A percentile compares a stretch with the other conserved stretches of the same genome.
Evolutionary conservation across 305 asterid genomes (phyloP).

Genomic region (Solanum aculeatissimum): DNA sequence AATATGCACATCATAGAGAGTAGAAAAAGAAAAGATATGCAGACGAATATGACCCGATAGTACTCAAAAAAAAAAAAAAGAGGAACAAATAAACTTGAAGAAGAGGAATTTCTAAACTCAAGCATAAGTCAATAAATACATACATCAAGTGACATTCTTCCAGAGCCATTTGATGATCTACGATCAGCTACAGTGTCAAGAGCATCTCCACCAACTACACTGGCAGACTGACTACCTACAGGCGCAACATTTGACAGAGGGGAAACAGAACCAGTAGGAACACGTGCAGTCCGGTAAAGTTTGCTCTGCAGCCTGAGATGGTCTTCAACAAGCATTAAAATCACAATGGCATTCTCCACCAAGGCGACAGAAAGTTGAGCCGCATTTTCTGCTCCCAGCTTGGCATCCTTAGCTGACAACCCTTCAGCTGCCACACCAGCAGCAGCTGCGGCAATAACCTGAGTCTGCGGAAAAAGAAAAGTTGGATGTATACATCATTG

Average conservation of each 20-base stretch:
- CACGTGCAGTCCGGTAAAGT: constrained; percentile 56
- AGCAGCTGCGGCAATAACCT: constrained; percentile 98
- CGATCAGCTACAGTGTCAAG: constrained; percentile 37
- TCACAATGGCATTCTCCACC: constrained; percentile 99
- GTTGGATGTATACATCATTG: constrained; percentile 24
- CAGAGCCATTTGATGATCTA: constrained; percentile 61
- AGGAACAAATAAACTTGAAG: neutral
- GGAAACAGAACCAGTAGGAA: constrained; percentile 51
- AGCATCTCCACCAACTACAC: constrained; percentile 37
- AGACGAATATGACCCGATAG: neutral
- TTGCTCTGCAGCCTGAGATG: constrained; percentile 94
- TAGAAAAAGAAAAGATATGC: neutral
- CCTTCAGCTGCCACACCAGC: constrained; percentile 99
- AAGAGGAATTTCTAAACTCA: constrained; percentile 5
- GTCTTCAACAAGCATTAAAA: constrained; percentile 97
- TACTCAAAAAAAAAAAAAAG: neutral
- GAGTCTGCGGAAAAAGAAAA: constrained; percentile 69
- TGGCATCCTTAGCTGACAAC: constrained; percentile 78
- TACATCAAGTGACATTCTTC: constrained; percentile 77
- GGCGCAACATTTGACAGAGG: constrained; percentile 57
- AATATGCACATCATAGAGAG: neutral
- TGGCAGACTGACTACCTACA: constrained; percentile 36
- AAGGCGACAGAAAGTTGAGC: constrained; percentile 97
- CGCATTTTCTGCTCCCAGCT: constrained; percentile 94
- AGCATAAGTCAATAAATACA: constrained; percentile 16